Percentiles rank a stretch among this genome's conserved stretches.
phyloP scores from a whole-genome alignment of 257 asterid genomes.

The Nicotiana noctiflora region DNA sequence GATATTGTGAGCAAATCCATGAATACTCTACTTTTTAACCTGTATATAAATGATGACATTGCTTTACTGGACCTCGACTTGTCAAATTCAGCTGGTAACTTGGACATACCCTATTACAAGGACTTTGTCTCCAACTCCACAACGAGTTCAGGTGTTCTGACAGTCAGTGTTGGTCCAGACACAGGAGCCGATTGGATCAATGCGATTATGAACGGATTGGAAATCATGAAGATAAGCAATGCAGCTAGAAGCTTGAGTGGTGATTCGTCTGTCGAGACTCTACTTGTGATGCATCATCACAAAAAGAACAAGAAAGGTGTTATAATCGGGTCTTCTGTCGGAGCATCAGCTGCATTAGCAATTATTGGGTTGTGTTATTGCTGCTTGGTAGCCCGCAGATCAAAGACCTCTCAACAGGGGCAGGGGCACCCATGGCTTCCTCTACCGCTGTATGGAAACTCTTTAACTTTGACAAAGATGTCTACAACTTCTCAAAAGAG shows the following conservation, averaged over 20 bases:
- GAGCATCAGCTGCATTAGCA: constrained; percentile 31
- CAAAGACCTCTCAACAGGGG: constrained; percentile 43
- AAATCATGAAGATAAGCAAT: constrained; percentile 69
- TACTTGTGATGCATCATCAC: constrained; percentile 34
- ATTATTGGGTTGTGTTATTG: constrained; percentile 43
- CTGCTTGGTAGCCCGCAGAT: constrained; percentile 36
- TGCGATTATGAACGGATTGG: constrained; percentile 69
- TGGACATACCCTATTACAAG: constrained; percentile 48
- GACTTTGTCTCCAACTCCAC: constrained; percentile 44
- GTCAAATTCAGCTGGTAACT: constrained; percentile 38
- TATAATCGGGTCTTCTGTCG: constrained; percentile 36
- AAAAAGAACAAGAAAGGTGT: constrained; percentile 27
- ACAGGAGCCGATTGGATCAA: constrained; percentile 29
- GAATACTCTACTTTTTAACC: constrained; percentile 48
- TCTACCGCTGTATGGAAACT: constrained; percentile 62
- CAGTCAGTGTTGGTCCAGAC: constrained; percentile 63
- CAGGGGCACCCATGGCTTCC: constrained; percentile 58
- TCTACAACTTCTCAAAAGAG: constrained; percentile 57
- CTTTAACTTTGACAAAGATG: constrained; percentile 48
- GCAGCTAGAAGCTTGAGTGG: constrained; percentile 58
- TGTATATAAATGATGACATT: constrained; percentile 46
- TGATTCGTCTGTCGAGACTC: constrained; percentile 35
- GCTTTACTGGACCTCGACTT: constrained; percentile 48
- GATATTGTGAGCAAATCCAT: constrained; percentile 64
- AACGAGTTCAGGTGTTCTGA: constrained; percentile 31